Percentiles rank a stretch among this genome's conserved stretches.
phyloP scores from a whole-genome alignment of 2,329 filamentous ascomycete species.

The Phaeosphaeriaceae sp. region DNA sequence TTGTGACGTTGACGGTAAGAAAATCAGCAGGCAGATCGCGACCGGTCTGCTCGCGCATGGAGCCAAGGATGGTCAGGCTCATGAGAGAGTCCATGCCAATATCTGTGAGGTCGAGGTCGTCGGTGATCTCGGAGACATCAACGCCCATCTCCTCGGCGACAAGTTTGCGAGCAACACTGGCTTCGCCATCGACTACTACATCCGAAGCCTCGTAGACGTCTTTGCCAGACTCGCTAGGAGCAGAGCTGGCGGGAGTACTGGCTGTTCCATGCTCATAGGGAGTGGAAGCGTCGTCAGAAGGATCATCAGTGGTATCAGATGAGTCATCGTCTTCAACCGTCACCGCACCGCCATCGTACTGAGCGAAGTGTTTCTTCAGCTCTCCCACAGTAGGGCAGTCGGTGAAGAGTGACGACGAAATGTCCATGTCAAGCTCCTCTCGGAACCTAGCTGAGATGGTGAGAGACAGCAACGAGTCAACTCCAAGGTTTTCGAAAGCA shows the following conservation, averaged over 20 bases:
- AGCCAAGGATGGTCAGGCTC: constrained; percentile 59
- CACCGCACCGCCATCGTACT: constrained; percentile 52
- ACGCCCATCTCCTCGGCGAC: constrained; percentile 69
- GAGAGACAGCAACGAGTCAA: constrained; percentile 67
- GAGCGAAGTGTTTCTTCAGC: constrained; percentile 64
- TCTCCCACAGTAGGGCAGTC: constrained; percentile 67
- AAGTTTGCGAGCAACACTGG: constrained; percentile 57
- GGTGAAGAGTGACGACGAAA: constrained; percentile 66
- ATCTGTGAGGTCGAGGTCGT: constrained; percentile 67
- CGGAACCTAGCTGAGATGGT: constrained; percentile 68
- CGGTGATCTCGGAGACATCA: constrained; percentile 63
- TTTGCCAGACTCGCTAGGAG: constrained; percentile 55
- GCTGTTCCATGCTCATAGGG: constrained; percentile 51
- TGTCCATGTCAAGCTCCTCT: constrained; percentile 66
- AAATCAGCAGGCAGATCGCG: constrained; percentile 61
- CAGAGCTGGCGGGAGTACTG: constrained; percentile 59
- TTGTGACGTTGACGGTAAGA: constrained; percentile 66
- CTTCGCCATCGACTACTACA: constrained; percentile 45
- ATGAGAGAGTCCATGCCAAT: constrained; percentile 63
- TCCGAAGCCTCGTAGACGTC: constrained; percentile 42
- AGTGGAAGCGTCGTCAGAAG: constrained; percentile 48
- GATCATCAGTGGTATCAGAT: constrained; percentile 50
- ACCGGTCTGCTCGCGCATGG: constrained; percentile 59
- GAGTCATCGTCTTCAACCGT: constrained; percentile 49
- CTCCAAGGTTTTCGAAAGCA: constrained; percentile 67